phyloP scores from a whole-genome alignment of 352 stramenopile genomes.

The Phytophthora rubi region DNA sequence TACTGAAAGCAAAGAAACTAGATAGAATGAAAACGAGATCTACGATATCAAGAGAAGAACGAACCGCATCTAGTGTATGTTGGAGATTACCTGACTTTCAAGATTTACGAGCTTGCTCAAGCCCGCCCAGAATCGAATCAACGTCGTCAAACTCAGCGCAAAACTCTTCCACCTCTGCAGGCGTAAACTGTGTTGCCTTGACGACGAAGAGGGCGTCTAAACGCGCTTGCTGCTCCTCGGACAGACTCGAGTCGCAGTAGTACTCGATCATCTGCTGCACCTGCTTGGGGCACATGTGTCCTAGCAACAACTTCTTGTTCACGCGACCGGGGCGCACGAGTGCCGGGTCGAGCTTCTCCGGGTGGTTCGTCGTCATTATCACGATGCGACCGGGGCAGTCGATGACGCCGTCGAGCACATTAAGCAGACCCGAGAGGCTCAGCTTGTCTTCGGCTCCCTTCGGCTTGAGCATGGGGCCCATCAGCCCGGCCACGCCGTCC shows the following conservation, averaged over 20 bases:
- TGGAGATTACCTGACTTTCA: neutral
- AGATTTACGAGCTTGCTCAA: slow-evolving; percentile 9
- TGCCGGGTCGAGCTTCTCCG: slow-evolving; percentile 92
- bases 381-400: slow-evolving; percentile 90
- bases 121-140: slow-evolving; percentile 44
- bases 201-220: slow-evolving; percentile 27
- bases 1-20: no score
- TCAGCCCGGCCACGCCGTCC: slow-evolving; percentile 31
- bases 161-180: slow-evolving; percentile 54
- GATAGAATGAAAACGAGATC: no score
- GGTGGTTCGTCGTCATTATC: slow-evolving; percentile 95
- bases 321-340: slow-evolving; percentile 91
- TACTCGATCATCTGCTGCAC: slow-evolving; percentile 75
- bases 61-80: neutral
- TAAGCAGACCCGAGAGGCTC: slow-evolving; percentile 85
- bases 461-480: slow-evolving; percentile 36
- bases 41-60: neutral
- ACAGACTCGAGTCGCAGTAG: slow-evolving; percentile 55
- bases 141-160: slow-evolving; percentile 52
- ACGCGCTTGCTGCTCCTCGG: slow-evolving; percentile 18
- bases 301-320: slow-evolving; percentile 86
- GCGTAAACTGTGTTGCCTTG: slow-evolving; percentile 33
- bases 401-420: slow-evolving; percentile 92
- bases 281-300: slow-evolving; percentile 60
- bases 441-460: slow-evolving; percentile 58